Conservation (phyloP, 148 eudicot species). For the Camellia sinensis region DNA sequence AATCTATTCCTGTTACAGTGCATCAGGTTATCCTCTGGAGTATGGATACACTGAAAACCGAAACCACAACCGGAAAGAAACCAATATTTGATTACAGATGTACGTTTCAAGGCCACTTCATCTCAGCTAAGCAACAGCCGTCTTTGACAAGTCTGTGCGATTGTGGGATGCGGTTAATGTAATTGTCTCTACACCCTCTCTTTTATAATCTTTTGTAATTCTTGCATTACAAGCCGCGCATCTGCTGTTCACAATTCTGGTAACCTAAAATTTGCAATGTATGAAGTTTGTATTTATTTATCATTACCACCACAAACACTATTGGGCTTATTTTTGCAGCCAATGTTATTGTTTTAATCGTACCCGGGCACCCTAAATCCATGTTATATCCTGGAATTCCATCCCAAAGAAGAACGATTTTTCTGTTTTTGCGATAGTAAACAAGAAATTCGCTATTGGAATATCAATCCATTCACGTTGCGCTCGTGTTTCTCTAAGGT, state of each 20-base stretch:
- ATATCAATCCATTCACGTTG: slow-evolving; percentile 63
- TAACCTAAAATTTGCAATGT: background rate
- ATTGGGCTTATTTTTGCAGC: slow-evolving; percentile 56
- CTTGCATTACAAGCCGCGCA: slow-evolving; percentile 11
- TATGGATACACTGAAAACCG: slow-evolving; percentile 78
- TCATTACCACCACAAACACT: background rate
- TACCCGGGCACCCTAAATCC: slow-evolving; percentile 70
- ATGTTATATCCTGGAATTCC: slow-evolving; percentile 95
- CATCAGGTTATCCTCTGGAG: slow-evolving; percentile 82
- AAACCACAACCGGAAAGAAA: slow-evolving; percentile 75
- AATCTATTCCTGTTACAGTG: slow-evolving; percentile 19
- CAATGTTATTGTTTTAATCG: slow-evolving; percentile 63
- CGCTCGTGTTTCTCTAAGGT: slow-evolving; percentile 76
- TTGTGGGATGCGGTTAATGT: slow-evolving; percentile 95
- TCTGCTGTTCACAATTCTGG: background rate
- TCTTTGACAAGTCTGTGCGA: slow-evolving; percentile 83
- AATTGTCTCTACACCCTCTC: background rate
- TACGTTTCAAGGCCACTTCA: slow-evolving; percentile 80
- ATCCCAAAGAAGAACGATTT: slow-evolving; percentile 86
- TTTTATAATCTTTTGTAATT: background rate
- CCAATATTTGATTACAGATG: slow-evolving; percentile 66
- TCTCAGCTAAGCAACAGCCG: slow-evolving; percentile 79
- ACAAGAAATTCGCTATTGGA: slow-evolving; percentile 84
- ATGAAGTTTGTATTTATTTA: slow-evolving; percentile 5
- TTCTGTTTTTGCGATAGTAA: slow-evolving; percentile 89